Evolutionary conservation across 441 rosid species (phyloP).

Genomic region (Bocquillonia castaneifolia): DNA sequence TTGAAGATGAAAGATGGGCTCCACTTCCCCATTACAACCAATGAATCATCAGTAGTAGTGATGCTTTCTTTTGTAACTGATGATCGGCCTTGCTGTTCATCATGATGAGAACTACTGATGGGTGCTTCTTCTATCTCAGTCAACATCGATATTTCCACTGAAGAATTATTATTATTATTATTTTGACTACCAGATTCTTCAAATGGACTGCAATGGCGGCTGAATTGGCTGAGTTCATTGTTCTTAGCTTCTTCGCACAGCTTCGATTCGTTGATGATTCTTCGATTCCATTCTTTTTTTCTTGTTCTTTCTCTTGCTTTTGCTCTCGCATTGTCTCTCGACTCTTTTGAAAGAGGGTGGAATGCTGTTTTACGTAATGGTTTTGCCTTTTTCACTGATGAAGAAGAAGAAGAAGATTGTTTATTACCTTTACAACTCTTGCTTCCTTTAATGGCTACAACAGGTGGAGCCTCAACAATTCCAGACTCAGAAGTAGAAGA

Average conservation of each 20-base stretch:
- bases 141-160: conserved; percentile 11
- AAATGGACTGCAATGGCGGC: conserved; percentile 26
- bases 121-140: conserved; percentile 26
- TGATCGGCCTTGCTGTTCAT: conserved; percentile 15
- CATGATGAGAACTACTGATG: conserved; percentile 14
- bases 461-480: conserved; percentile 17
- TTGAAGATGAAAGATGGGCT: conserved; percentile 33
- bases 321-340: conserved; percentile 65
- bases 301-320: conserved; percentile 74
- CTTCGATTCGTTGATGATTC: conserved; percentile 27
- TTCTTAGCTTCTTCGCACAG: conserved; percentile 13
- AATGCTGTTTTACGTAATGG: conserved; percentile 31
- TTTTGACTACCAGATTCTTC: conserved; percentile 32
- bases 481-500: conserved; percentile 41
- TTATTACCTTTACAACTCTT: conserved; percentile 15
- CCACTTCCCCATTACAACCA: conserved; percentile 33
- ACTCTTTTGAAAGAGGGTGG: conserved; percentile 43
- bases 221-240: conserved; percentile 20
- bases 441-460: conserved; percentile 9
- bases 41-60: conserved; percentile 37
- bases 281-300: conserved; percentile 32
- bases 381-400: conserved; percentile 35
- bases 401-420: not conserved
- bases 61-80: conserved; percentile 27
- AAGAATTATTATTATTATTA: conserved; percentile 9